These are phyloP conservation scores for Candida stauntonica DNA, from an alignment of 805 yeast genomes.

Conservation along the genomic window DNA sequence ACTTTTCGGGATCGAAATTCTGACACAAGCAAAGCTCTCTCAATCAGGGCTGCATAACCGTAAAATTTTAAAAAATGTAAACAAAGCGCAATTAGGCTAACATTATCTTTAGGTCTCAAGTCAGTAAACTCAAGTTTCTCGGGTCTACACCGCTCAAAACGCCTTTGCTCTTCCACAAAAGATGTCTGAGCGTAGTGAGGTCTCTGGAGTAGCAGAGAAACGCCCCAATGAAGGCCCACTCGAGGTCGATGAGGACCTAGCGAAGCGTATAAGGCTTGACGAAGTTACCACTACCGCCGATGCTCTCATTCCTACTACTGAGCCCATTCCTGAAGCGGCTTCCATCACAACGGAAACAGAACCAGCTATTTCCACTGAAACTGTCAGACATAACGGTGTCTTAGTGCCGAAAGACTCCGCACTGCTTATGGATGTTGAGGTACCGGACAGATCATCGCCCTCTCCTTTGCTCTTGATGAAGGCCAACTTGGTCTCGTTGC, in stretches of 20 bases:
- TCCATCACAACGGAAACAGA: too few species aligned
- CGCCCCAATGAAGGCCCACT: conserved; percentile 2
- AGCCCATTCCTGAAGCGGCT: too few species aligned
- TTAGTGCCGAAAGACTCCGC: conserved; percentile 23
- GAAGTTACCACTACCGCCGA: too few species aligned
- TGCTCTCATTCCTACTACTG: too few species aligned
- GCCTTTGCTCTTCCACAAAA: not conserved
- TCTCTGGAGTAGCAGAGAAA: not conserved
- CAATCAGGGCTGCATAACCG: conserved; percentile 1
- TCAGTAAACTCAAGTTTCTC: too few species aligned
- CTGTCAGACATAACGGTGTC: conserved; percentile 16
- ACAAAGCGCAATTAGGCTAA: not conserved
- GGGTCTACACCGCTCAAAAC: too few species aligned
- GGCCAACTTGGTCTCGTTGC: conserved; percentile 58
- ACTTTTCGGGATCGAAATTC: too few species aligned
- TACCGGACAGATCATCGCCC: conserved; percentile 10
- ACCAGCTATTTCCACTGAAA: not conserved
- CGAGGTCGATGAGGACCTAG: not conserved
- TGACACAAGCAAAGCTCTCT: too few species aligned
- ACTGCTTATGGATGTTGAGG: conserved; percentile 11
- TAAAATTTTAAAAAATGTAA: conserved; percentile 4
- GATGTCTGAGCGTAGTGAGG: not conserved
- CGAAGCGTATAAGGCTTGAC: conserved; percentile 3
- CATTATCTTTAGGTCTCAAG: too few species aligned
- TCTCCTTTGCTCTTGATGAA: conserved; percentile 23